Conservation (phyloP, 768 basidiomycete genomes). For the Mycena vulgaris region DNA sequence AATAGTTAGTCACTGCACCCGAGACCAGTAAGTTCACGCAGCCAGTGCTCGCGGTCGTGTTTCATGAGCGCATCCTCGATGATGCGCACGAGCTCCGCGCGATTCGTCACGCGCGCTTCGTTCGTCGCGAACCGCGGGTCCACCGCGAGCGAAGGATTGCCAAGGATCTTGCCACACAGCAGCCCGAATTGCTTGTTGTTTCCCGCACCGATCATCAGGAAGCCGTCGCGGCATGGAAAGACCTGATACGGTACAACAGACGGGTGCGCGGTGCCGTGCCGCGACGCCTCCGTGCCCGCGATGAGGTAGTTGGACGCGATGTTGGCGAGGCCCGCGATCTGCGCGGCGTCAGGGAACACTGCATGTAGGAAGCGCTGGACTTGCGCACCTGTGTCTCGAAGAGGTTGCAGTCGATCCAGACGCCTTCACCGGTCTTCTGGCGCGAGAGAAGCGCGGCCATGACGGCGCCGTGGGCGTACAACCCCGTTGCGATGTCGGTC, state of each 20-base stretch:
- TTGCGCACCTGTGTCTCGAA: slow-evolving; percentile 88
- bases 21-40: slow-evolving; percentile 80
- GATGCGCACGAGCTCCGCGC: slow-evolving; percentile 75
- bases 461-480: slow-evolving; percentile 94
- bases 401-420: slow-evolving; percentile 93
- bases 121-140: slow-evolving; percentile 83
- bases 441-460: slow-evolving; percentile 91
- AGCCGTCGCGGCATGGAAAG: slow-evolving; percentile 90
- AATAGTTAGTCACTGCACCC: slow-evolving; percentile 68
- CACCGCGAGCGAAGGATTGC: slow-evolving; percentile 68
- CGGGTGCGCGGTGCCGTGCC: slow-evolving; percentile 95
- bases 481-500: slow-evolving; percentile 89
- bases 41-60: slow-evolving; percentile 80
- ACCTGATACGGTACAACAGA: slow-evolving; percentile 96
- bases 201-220: slow-evolving; percentile 94
- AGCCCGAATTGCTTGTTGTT: slow-evolving; percentile 91
- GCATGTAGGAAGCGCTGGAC: neutral
- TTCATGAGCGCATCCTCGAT: slow-evolving; percentile 75
- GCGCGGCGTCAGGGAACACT: neutral
- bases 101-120: slow-evolving; percentile 80
- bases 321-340: slow-evolving; percentile 94
- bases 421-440: slow-evolving; percentile 87
- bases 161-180: slow-evolving; percentile 75
- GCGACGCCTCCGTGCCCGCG: slow-evolving; percentile 82
- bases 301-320: slow-evolving; percentile 96